Percentiles rank a stretch among this genome's conserved stretches.
Evolutionary conservation across 768 basidiomycete species (phyloP).

Genomic region (Auricularia sp.): DNA sequence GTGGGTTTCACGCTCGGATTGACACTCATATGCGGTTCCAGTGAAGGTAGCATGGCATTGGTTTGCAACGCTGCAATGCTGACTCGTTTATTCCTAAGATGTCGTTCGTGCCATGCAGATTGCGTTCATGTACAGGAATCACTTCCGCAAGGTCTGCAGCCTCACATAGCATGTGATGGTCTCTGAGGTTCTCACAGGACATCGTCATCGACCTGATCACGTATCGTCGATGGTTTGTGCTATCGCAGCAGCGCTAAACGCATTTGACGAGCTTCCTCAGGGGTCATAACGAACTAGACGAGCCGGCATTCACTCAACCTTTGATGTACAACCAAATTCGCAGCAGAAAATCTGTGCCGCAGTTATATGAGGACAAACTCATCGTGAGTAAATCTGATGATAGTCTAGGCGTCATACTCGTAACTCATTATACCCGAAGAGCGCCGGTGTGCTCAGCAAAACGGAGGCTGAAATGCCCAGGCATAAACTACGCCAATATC

Average conservation of each 20-base stretch:
- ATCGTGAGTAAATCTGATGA: conserved; percentile 35
- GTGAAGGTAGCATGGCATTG: neutral
- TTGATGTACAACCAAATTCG: conserved; percentile 86
- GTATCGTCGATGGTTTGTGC: conserved; percentile 62
- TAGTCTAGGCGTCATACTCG: neutral
- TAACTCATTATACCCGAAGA: conserved; percentile 17
- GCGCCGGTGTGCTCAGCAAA: conserved; percentile 42
- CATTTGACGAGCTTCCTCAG: conserved; percentile 22
- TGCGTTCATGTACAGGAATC: conserved; percentile 78
- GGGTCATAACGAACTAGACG: conserved; percentile 84
- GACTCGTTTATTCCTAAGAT: conserved; percentile 32
- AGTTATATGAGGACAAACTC: conserved; percentile 71
- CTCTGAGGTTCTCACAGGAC: conserved; percentile 35
- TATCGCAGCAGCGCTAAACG: neutral
- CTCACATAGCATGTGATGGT: neutral
- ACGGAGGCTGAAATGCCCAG: conserved; percentile 43
- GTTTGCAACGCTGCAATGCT: neutral
- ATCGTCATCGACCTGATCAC: conserved; percentile 84
- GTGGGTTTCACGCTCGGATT: neutral
- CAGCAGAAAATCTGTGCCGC: conserved; percentile 63
- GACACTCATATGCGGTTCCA: neutral
- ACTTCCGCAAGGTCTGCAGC: conserved; percentile 63
- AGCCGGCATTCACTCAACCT: conserved; percentile 80
- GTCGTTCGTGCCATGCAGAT: conserved; percentile 76
- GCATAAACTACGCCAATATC: conserved; percentile 43